These are phyloP conservation scores for Starmera quercuum DNA, from an alignment of 805 yeast genomes.

Conservation along the genomic window DNA sequence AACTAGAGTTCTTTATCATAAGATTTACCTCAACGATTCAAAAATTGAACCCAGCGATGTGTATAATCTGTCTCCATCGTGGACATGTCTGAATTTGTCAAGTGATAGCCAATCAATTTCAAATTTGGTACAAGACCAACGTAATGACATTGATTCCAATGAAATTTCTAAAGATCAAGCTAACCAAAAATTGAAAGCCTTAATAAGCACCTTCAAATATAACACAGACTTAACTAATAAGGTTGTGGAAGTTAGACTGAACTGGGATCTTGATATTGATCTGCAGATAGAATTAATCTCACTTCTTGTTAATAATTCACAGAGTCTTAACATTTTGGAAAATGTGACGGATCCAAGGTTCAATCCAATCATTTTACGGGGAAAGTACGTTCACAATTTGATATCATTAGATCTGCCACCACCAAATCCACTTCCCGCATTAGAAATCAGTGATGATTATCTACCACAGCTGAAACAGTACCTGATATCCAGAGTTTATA, in stretches of 20 bases:
- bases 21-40: conserved; percentile 33
- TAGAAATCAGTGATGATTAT: conserved; percentile 20
- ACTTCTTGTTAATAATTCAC: conserved; percentile 20
- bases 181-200: conserved; percentile 18
- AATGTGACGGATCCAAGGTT: conserved; percentile 32
- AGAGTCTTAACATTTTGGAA: conserved; percentile 26
- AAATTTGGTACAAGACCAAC: conserved; percentile 11
- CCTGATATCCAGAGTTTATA: conserved; percentile 19
- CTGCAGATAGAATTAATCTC: conserved; percentile 24
- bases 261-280: conserved; percentile 31
- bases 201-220: conserved; percentile 20
- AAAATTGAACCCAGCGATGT: conserved; percentile 28
- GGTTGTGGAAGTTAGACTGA: conserved; percentile 31
- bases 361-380: conserved; percentile 25
- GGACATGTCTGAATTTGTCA: conserved; percentile 25
- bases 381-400: conserved; percentile 16
- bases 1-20: conserved; percentile 24
- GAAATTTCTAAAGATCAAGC: conserved; percentile 23
- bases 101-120: background rate
- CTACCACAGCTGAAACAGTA: conserved; percentile 22
- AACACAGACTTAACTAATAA: conserved; percentile 16
- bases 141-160: conserved; percentile 18
- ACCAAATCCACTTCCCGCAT: conserved; percentile 26
- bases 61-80: conserved; percentile 28
- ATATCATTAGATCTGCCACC: conserved; percentile 20